Evolutionary conservation across 345 rosid species (phyloP).

Genomic region (Cardiospermum halicacabum): DNA sequence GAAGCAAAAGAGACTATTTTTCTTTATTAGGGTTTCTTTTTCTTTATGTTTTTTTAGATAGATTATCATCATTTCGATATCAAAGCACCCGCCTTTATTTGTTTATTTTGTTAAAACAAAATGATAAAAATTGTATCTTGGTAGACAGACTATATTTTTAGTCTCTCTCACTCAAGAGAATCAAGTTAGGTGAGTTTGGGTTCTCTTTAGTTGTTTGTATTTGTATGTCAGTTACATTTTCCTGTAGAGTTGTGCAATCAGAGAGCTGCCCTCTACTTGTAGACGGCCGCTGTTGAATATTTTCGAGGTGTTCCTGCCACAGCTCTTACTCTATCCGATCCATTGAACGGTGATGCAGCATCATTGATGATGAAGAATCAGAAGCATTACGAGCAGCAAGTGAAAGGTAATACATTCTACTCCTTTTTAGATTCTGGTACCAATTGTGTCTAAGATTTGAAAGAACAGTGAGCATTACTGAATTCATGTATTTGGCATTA

Average conservation of each 20-base stretch:
- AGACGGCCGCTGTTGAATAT: conserved; percentile 25
- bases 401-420: conserved; percentile 22
- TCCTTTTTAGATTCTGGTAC: neutral
- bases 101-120: neutral
- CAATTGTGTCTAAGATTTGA: neutral
- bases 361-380: conserved; percentile 35
- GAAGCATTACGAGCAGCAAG: conserved; percentile 28
- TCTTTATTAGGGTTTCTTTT: conserved; percentile 14
- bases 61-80: conserved; percentile 10
- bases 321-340: conserved; percentile 38
- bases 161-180: conserved; percentile 1
- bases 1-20: neutral
- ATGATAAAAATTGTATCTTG: neutral
- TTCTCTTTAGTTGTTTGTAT: conserved; percentile 18
- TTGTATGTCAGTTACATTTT: conserved; percentile 25
- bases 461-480: neutral
- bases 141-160: no score
- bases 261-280: neutral
- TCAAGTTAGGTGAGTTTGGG: conserved; percentile 26
- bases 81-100: neutral
- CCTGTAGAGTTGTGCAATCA: neutral
- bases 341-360: conserved; percentile 37
- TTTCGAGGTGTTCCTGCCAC: conserved; percentile 40
- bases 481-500: neutral
- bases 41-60: conserved; percentile 5